Base-by-base conservation (phyloP, 768 basidiomycete species). In the Pulveroboletus sp. region DNA sequence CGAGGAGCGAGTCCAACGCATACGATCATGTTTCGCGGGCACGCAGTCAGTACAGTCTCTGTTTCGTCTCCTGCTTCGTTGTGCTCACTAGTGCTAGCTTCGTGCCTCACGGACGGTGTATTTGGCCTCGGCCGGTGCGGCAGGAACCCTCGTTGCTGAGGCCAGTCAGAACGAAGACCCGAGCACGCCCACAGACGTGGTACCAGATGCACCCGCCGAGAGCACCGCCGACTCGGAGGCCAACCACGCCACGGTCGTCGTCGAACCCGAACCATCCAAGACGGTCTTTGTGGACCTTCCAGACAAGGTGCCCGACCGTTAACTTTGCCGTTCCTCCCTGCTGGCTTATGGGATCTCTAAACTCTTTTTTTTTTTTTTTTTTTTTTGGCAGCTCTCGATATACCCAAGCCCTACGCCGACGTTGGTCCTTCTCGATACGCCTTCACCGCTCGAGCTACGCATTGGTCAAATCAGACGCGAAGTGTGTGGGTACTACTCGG, bases 381-480 rank as follows among this genome's bases (percentile, higher is more conserved):
- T 9, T 21, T 35, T 33, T 8, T 26, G 8, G n/a, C 10, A 97
- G 93, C 81, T 87, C 45, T 81, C 92, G 26, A 89, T 97, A 71
- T 96, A 97, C 73, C 78, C 89, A 2, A 59, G 66, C 6, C 74
- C 80, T 2, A 75, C 76, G 10, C 70, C 77, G 7, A 82, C 86
- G 11, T 69, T 92, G 35, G 58, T 89, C 21, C 79, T 97, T 8
- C 77, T 89, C 43, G 86, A 90, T 56, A 77, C 76, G 5, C 85
- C 83, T 3, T 86, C 88, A 1, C 78, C 79, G 17, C 78, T 97
- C 28, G 86, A 93, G 67, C 71, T 75, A 31, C 81, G 85, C 51
- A 92, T 98, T 50, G 85, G 88, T 14, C 73, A 75, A 17, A 82
- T 76, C 5, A 77, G 95, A 50, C 74, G 79, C 52, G 71, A 79